Evolutionary conservation across 768 basidiomycete genomes (phyloP).

Genomic region (Psilocybe cubensis): DNA sequence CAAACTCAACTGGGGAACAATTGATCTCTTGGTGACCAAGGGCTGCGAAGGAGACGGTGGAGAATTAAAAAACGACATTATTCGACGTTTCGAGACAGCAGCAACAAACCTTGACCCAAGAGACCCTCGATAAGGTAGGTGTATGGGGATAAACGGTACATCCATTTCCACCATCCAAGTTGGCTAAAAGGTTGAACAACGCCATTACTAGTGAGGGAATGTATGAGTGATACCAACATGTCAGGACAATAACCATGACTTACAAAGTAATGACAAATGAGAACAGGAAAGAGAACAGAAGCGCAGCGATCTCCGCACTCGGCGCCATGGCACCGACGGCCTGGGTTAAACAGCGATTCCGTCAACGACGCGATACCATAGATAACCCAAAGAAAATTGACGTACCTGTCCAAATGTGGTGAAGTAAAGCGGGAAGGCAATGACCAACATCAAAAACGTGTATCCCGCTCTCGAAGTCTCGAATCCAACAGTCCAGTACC

Average conservation of each 20-base stretch:
- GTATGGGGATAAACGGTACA: conserved; percentile 55
- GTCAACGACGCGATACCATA: conserved; percentile 3
- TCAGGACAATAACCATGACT: conserved; percentile 17
- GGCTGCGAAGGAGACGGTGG: conserved; percentile 15
- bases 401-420: conserved; percentile 23
- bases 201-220: conserved; percentile 43
- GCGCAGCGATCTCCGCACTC: conserved; percentile 54
- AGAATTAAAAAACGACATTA: background rate
- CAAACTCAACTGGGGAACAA: conserved; percentile 58
- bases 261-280: conserved; percentile 62
- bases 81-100: conserved; percentile 25
- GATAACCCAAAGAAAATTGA: conserved; percentile 24
- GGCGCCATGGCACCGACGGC: conserved; percentile 63
- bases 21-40: conserved; percentile 30
- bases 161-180: conserved; percentile 71
- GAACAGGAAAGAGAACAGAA: conserved; percentile 56
- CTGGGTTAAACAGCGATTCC: conserved; percentile 29
- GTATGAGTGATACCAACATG: background rate
- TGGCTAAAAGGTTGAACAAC: conserved; percentile 62
- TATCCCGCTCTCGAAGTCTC: conserved; percentile 57
- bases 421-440: conserved; percentile 32
- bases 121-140: conserved; percentile 58
- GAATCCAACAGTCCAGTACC: conserved; percentile 76
- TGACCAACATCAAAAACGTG: conserved; percentile 54
- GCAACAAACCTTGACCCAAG: conserved; percentile 31